phyloP scores from a whole-genome alignment of 208 protist species.

The Balamuthia mandrillaris region DNA sequence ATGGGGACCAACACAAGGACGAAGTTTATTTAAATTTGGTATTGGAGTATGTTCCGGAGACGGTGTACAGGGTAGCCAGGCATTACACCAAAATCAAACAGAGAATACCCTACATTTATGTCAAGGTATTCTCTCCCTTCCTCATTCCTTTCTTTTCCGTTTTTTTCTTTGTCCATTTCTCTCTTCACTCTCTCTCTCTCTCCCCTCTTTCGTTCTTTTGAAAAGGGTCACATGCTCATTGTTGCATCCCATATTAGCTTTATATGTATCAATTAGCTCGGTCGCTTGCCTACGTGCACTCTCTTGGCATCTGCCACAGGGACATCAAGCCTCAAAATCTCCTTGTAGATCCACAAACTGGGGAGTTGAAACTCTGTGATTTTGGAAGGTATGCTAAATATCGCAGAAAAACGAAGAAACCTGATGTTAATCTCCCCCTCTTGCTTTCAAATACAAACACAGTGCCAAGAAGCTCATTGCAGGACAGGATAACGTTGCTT shows the following conservation, averaged over 20 bases:
- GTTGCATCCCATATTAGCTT: conserved; percentile 57
- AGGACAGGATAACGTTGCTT: conserved; percentile 85
- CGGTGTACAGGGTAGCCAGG: conserved; percentile 85
- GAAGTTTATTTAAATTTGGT: conserved; percentile 98
- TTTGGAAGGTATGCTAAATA: conserved; percentile 79
- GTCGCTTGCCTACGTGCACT: conserved; percentile 95
- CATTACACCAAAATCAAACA: conserved; percentile 84
- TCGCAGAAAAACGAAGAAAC: not conserved
- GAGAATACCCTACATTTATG: conserved; percentile 79
- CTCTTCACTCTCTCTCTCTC: too few species aligned
- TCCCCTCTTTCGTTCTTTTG: too few species aligned
- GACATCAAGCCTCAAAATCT: conserved; percentile 94
- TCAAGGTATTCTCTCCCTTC: conserved; percentile 83
- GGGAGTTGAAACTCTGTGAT: conserved; percentile 89
- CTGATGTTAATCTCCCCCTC: not conserved
- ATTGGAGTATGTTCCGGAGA: conserved; percentile 96
- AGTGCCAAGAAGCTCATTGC: conserved; percentile 47
- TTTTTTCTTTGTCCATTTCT: too few species aligned
- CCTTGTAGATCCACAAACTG: conserved; percentile 75
- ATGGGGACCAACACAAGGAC: conserved; percentile 84
- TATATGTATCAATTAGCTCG: conserved; percentile 94
- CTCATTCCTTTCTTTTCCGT: too few species aligned
- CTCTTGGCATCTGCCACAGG: conserved; percentile 82
- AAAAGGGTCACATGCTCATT: too few species aligned
- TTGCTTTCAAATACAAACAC: not conserved